Evolutionary conservation across 2,329 filamentous ascomycete species (phyloP), one percentile per base, ranked within the genome.

Genomic region (Ascochyta koolunga): DNA sequence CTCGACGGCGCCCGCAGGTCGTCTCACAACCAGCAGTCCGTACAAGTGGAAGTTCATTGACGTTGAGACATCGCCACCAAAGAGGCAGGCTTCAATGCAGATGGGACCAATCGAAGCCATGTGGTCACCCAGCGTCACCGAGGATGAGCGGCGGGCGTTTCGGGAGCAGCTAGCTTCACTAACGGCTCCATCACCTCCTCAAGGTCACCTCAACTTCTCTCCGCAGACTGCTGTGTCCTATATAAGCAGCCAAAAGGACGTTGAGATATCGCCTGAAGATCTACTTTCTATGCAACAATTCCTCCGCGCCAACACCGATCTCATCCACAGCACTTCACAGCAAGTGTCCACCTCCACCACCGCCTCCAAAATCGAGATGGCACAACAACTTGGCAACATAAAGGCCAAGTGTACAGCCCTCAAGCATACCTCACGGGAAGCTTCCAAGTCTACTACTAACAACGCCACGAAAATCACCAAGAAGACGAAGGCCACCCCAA

Each of bases 71-170:
- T 50, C 47, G 29, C 47, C 39, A 2, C 39, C 47, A 0, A 43
- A 43, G 24, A 37, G 29, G 15, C 39, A 43, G 18, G 21, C 8
- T 1, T 25, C 29, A 5, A 40, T 7, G 1, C 27, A 41, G 1
- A 16, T 40, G 13, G 44, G 48, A 10, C 48, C 56, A 0, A 50
- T 53, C 3, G 56, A 59, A 48, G 40, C 56, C 18, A 32, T 56
- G 44, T 59, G 56, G 56, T 49, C 44, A 36, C 21, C 37, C 11
- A 44, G 41, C 24, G 31, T 43, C 16, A 43, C 38, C 10, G 9
- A 24, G 19, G 39, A 25, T n/a, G 39, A 43, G 25, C 16, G 35
- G 4, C 22, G n/a, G 13, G 24, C 39, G 1, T 36, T 29, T n/a
- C 1, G 7, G 4, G n/a, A 16, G 6, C 24, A 37, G 11, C 32